Base-by-base conservation (phyloP, 805 yeast species). In the Teunomyces tritomae region DNA sequence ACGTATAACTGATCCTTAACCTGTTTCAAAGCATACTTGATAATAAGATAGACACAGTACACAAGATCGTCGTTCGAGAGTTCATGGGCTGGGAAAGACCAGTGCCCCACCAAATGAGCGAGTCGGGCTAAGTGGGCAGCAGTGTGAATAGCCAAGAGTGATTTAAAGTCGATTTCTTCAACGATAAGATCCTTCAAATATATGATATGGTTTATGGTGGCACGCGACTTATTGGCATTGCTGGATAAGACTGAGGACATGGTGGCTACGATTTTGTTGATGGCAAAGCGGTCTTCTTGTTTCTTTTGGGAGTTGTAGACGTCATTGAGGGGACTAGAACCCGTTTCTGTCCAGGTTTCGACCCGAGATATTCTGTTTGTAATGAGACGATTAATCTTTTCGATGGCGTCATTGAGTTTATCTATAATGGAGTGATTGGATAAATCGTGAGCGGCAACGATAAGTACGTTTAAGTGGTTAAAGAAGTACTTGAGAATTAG, bases 51-150 rank as follows among this genome's bases (percentile, higher is more conserved):
- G 3, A 82, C 85, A 57, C 85, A 79, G 57, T 77, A 78, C 5
- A 83, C 68, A 51, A 86, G 75, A 62, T 87, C 94, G 62, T 86
- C 89, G 57, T 77, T 76, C 7, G 78, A 57, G 44, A 84, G 68
- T 54, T 78, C 78, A 59, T 84, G 89, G 2, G 91, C 87, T 16
- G 84, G 84, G 60, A 87, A 87, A 45, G 79, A 76, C 90, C 91
- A 85, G 53, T 72, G 73, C 32, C 82, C 79, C 13, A 80, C 73
- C 42, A 78, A 62, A 50, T 72, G 70, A 48, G 73, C 62, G 28
- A 71, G 55, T 32, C 53, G 57, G 30, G 61, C 49, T 39, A 68
- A 56, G 48, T 64, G 68, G 3, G 40, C 40, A 5, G 56, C 58
- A 3, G 59, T 43, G 51, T 61, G 54, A 37, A 63, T 50, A 13